Evolutionary conservation across 2,329 filamentous ascomycete species (phyloP).

Genomic region (Arthrobotrys megalospora): DNA sequence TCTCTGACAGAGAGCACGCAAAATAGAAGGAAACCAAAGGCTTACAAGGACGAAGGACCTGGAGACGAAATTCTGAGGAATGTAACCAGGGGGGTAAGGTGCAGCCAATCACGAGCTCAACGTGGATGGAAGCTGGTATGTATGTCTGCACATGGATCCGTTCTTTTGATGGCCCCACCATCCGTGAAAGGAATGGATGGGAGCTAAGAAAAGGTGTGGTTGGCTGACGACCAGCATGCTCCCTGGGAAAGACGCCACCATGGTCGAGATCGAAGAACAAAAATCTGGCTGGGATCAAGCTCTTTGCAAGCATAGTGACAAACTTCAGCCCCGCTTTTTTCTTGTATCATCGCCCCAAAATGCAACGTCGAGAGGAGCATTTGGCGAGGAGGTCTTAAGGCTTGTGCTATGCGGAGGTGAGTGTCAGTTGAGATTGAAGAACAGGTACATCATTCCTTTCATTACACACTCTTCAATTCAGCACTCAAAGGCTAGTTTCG

Average conservation of each 20-base stretch:
- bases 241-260: constrained; percentile 57
- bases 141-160: constrained; percentile 48
- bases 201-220: constrained; percentile 50
- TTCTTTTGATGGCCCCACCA: constrained; percentile 57
- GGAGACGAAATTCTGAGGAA: constrained; percentile 49
- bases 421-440: constrained; percentile 21
- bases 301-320: constrained; percentile 29
- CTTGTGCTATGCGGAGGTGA: constrained; percentile 52
- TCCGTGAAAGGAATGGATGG: constrained; percentile 58
- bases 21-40: constrained; percentile 29
- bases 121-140: constrained; percentile 57
- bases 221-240: constrained; percentile 56
- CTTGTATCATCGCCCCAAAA: constrained; percentile 41
- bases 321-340: constrained; percentile 60
- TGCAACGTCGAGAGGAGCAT: constrained; percentile 51
- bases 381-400: constrained; percentile 52
- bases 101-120: constrained; percentile 61
- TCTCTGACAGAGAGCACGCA: constrained; percentile 34
- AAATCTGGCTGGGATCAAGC: constrained; percentile 52
- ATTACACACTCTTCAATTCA: background rate
- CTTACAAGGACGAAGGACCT: constrained; percentile 34
- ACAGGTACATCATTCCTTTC: constrained; percentile 38
- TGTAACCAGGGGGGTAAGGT: constrained; percentile 50
- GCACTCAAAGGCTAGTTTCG: constrained; percentile 15
- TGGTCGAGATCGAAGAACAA: constrained; percentile 56